A percentile compares a stretch with the other conserved stretches of the same genome.
These are phyloP conservation scores for Suillus subluteus DNA, from an alignment of 768 basidiomycete genomes.

Conservation along the genomic window DNA sequence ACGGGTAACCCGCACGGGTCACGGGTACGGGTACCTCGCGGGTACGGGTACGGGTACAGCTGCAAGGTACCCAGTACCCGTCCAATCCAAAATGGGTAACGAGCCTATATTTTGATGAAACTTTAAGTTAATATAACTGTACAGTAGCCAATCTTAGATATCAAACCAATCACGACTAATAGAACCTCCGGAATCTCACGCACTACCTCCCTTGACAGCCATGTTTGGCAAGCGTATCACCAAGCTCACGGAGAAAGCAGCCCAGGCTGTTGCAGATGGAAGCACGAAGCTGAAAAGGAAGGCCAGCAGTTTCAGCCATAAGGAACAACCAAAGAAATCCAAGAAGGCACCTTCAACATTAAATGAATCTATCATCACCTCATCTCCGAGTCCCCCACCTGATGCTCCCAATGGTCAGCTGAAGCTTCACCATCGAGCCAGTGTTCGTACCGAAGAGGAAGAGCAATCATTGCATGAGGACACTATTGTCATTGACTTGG, in stretches of 20 bases:
- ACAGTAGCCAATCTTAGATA: conserved; percentile 2
- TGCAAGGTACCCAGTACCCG: background rate
- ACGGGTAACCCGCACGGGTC: no score
- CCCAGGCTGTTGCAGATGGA: background rate
- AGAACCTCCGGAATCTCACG: background rate
- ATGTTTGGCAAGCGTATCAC: conserved; percentile 4
- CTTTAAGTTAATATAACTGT: background rate
- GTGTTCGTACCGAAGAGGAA: background rate
- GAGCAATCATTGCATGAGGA: background rate
- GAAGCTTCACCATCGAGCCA: background rate
- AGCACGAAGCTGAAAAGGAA: background rate
- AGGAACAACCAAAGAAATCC: background rate
- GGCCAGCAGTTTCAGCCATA: conserved; percentile 3
- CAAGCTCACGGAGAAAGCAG: conserved; percentile 1
- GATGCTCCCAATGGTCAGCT: background rate
- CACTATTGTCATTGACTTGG: background rate
- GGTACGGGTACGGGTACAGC: background rate
- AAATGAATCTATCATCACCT: no score
- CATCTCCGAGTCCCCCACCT: background rate
- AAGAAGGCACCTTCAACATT: background rate
- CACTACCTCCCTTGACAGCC: background rate
- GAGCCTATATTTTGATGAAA: background rate
- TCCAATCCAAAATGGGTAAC: background rate
- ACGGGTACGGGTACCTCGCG: background rate
- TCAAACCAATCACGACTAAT: background rate